phyloP scores from a whole-genome alignment of 768 basidiomycete genomes.

The Trametes cinnabarina region DNA sequence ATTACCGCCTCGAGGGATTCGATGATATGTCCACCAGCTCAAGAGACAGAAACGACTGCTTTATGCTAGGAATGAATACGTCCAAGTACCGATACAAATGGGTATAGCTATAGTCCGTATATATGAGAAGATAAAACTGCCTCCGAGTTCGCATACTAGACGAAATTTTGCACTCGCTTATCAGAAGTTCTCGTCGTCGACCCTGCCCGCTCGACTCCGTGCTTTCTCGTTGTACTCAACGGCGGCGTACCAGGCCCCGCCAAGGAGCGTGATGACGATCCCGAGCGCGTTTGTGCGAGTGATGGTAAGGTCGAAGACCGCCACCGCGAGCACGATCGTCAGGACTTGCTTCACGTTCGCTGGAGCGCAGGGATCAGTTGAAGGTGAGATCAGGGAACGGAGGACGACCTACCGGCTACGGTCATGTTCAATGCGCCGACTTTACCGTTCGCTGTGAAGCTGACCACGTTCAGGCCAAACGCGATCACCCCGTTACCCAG shows the following conservation, averaged over 20 bases:
- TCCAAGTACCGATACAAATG: slow-evolving; percentile 8
- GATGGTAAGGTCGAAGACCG: slow-evolving; percentile 81
- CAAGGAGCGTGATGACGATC: slow-evolving; percentile 77
- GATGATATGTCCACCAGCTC: no score
- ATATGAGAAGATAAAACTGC: background rate
- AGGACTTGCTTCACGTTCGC: slow-evolving; percentile 93
- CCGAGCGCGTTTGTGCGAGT: slow-evolving; percentile 78
- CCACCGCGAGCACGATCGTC: slow-evolving; percentile 81
- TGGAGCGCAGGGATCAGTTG: slow-evolving; percentile 29
- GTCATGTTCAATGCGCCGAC: slow-evolving; percentile 89
- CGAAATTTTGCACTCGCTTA: background rate
- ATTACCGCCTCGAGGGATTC: no score
- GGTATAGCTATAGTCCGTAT: slow-evolving; percentile 2
- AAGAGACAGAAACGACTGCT: background rate
- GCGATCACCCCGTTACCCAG: slow-evolving; percentile 82
- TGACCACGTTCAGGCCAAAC: slow-evolving; percentile 90
- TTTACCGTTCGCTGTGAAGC: slow-evolving; percentile 93
- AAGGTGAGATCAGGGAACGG: background rate
- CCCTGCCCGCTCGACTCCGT: background rate
- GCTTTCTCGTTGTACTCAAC: slow-evolving; percentile 47
- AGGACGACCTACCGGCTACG: slow-evolving; percentile 64
- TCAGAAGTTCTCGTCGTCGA: background rate
- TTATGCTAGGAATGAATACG: background rate
- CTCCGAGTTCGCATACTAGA: no score
- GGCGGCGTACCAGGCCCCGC: slow-evolving; percentile 79